A percentile compares a stretch with the other conserved stretches of the same genome.
Conservation (phyloP, 2,329 filamentous ascomycete species). For the Scedosporium aurantiacum region DNA sequence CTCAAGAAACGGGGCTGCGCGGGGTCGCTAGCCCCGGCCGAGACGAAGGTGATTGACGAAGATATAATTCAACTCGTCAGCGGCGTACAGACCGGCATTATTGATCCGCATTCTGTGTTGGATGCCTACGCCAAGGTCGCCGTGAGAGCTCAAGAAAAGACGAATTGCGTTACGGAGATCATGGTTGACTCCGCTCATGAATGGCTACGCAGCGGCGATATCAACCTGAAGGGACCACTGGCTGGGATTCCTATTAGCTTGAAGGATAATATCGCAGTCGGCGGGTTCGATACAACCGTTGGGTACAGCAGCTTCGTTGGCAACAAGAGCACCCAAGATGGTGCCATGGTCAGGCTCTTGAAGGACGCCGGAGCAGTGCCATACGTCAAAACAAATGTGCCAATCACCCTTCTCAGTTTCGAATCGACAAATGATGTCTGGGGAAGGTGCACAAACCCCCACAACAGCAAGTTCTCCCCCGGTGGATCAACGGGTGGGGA, state of each 20-base stretch:
- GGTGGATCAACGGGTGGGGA: conserved; percentile 87
- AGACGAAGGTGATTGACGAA: conserved; percentile 57
- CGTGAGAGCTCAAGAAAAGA: conserved; percentile 70
- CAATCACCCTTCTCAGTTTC: conserved; percentile 76
- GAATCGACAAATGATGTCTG: conserved; percentile 71
- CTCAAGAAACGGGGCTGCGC: conserved; percentile 50
- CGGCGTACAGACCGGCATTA: conserved; percentile 59
- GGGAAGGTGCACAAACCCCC: conserved; percentile 73
- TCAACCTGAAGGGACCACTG: conserved; percentile 69
- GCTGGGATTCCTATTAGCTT: conserved; percentile 80
- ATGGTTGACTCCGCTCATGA: conserved; percentile 67
- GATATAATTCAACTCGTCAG: conserved; percentile 70
- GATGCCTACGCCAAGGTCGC: conserved; percentile 79
- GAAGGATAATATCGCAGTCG: conserved; percentile 71
- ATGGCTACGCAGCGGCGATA: conserved; percentile 48
- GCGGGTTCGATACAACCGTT: conserved; percentile 71
- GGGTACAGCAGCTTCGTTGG: conserved; percentile 66
- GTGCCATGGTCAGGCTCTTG: conserved; percentile 60
- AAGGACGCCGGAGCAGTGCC: conserved; percentile 84
- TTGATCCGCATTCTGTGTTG: conserved; percentile 63
- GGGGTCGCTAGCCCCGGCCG: conserved; percentile 48
- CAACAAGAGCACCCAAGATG: conserved; percentile 57
- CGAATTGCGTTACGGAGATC: conserved; percentile 83
- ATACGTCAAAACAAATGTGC: conserved; percentile 86
- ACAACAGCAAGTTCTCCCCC: conserved; percentile 73